Evolutionary conservation across 106 monocot species (phyloP), one percentile per base, ranked within the genome.

Genomic region (Acanthochlamys bracteata): DNA sequence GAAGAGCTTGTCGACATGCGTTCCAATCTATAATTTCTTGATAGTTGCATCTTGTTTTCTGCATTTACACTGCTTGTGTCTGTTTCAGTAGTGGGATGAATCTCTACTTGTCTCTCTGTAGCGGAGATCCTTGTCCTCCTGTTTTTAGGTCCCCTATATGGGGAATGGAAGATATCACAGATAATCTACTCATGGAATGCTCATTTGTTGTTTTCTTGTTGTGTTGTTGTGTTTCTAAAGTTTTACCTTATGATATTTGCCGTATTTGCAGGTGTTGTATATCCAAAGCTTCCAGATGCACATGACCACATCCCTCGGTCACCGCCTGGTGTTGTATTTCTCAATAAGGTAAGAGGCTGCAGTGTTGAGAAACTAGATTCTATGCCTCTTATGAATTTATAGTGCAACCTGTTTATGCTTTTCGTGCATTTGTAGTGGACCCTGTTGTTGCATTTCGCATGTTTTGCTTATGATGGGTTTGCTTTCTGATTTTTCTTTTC

Each of bases 101-200:
- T 69, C 91, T 91, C 0, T 98, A 83, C 75, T 53, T 98, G 11
- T 76, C 78, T n/a, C 80, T 85, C 26, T 98, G 98, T 59, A 57
- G 52, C 60, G 98, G 98, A 59, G 98, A 98, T 69, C 98, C 91
- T 66, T 92, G 85, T 24, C 91, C 98, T 73, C 98, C 87, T 56
- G 85, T 98, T 24, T 98, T 98, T 73, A 76, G 88, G 56, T 91
- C 88, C 70, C 98, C 98, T 68, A 79, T 98, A 33, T 39, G 77
- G 39, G 98, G 83, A 60, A 59, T 98, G 85, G 84, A 88, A 71
- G 92, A 85, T 75, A 88, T 98, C 66, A 81, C 84, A 77, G 85
- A 91, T 65, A 98, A 98, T 77, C 88, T 83, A 88, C 91, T 98
- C 78, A 81, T 98, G 98, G 92, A 83, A 78, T n/a, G n/a, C n/a